Base-by-base conservation (phyloP, 441 rosid genomes). In the Euphorbia celastroides region DNA sequence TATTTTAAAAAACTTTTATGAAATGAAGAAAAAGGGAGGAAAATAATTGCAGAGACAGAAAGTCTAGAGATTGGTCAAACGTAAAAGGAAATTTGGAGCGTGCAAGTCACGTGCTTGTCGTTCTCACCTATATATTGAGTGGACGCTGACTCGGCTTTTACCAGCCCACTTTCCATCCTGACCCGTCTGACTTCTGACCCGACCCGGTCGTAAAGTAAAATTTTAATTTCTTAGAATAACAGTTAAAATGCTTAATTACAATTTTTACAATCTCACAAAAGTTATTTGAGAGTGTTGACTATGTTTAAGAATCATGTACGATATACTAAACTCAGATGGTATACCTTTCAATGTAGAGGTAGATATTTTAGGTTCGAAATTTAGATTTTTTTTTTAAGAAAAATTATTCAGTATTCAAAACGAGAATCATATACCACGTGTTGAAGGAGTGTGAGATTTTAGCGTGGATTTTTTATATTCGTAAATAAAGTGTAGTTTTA, bases 61-160 rank as follows among this genome's bases (percentile, higher is more conserved):
- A 57, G 60, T 57, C 60, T 12, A 23, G 0, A 57, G 34, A 57
- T 57, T 27, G 60, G 60, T 57, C 60, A 57, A 57, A 57, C n/a
- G 16, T 57, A 57, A 4, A 57, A 57, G 32, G 60, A 30, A 10
- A 27, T 14, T 28, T 17, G 16, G 6, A 2, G 2, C 23, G 60
- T 57, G 16, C 20, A 42, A 2, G 48, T 42, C 60, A 50, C 60
- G 38, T 34, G 66, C 27, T 32, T 68, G 60, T 68, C 65, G 19
- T 68, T 68, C 62, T 60, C 66, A 22, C 60, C 54, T 60, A 16
- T 44, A n/a, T 0, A 3, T 2, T 10, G 42, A 58, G 63, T 62
- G 65, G 65, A 6, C 48, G 36, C 34, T 44, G 65, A 62, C 36
- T 28, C 34, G 34, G 65, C 65, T 17, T 27, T 62, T 62, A 6